Percentiles rank a stretch among this genome's conserved stretches.
These are phyloP conservation scores for Xylariaceae sp. DNA, from an alignment of 2,329 filamentous ascomycete genomes.

Conservation along the genomic window DNA sequence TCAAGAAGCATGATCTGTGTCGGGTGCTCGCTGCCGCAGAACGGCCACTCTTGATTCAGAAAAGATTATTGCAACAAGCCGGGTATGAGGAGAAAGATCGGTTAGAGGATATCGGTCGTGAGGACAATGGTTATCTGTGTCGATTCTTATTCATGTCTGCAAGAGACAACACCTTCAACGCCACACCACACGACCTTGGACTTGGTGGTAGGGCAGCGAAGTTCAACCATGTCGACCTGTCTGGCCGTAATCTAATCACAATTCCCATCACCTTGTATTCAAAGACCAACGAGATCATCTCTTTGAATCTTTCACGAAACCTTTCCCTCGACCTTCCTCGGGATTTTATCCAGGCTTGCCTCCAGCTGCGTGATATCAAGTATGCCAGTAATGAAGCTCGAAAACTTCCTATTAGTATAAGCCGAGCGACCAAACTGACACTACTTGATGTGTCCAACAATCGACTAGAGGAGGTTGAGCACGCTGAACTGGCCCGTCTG, in stretches of 20 bases:
- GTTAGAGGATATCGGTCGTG: slow-evolving; percentile 90
- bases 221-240: slow-evolving; percentile 91
- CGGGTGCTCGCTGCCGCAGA: slow-evolving; percentile 81
- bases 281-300: slow-evolving; percentile 90
- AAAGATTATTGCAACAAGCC: slow-evolving; percentile 86
- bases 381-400: slow-evolving; percentile 94
- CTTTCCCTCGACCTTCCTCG: slow-evolving; percentile 90
- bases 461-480: slow-evolving; percentile 82
- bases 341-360: slow-evolving; percentile 94
- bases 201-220: slow-evolving; percentile 83
- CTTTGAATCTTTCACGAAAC: slow-evolving; percentile 91
- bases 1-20: slow-evolving; percentile 90
- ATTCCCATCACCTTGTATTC: slow-evolving; percentile 95
- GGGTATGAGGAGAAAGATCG: slow-evolving; percentile 87
- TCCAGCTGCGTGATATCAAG: slow-evolving; percentile 91
- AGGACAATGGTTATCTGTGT: slow-evolving; percentile 97
- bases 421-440: slow-evolving; percentile 80
- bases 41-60: slow-evolving; percentile 88
- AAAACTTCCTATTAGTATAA: slow-evolving; percentile 82
- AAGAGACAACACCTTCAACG: slow-evolving; percentile 81
- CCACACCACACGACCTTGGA: slow-evolving; percentile 78
- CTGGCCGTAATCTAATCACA: slow-evolving; percentile 87
- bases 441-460: slow-evolving; percentile 97
- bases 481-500: slow-evolving; percentile 80
- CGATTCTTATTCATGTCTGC: slow-evolving; percentile 94